Evolutionary conservation across 2,329 filamentous ascomycete genomes (phyloP).

Genomic region (Zalaria obscura): DNA sequence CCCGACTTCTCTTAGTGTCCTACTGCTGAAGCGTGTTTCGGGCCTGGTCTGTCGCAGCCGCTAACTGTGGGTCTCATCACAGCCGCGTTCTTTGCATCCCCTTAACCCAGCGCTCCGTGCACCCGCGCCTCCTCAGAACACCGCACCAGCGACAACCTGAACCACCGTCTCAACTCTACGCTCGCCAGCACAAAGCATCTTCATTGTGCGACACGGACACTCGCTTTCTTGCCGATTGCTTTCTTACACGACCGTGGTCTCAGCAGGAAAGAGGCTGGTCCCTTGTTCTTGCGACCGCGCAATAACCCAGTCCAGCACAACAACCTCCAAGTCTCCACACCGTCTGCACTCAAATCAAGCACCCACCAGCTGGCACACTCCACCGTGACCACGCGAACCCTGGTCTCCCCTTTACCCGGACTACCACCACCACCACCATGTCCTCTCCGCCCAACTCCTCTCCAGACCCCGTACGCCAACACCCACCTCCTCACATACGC

Average conservation of each 20-base stretch:
- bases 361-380: neutral
- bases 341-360: neutral
- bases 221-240: neutral
- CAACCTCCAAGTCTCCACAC: neutral
- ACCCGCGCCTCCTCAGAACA: no score
- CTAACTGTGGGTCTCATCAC: no score
- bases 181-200: no score
- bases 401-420: neutral
- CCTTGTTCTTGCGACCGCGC: neutral
- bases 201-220: no score
- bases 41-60: no score
- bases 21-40: no score
- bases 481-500: conserved; percentile 42
- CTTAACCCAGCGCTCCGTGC: no score
- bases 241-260: neutral
- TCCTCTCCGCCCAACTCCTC: conserved; percentile 4
- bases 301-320: neutral
- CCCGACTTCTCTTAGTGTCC: no score
- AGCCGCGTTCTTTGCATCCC: no score
- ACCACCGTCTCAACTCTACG: no score
- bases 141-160: no score
- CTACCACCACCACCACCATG: conserved; percentile 4
- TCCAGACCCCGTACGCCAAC: conserved; percentile 13
- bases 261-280: neutral
- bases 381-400: neutral